Conservation (phyloP, 78 protist species). For the Diacronema lutheri region DNA sequence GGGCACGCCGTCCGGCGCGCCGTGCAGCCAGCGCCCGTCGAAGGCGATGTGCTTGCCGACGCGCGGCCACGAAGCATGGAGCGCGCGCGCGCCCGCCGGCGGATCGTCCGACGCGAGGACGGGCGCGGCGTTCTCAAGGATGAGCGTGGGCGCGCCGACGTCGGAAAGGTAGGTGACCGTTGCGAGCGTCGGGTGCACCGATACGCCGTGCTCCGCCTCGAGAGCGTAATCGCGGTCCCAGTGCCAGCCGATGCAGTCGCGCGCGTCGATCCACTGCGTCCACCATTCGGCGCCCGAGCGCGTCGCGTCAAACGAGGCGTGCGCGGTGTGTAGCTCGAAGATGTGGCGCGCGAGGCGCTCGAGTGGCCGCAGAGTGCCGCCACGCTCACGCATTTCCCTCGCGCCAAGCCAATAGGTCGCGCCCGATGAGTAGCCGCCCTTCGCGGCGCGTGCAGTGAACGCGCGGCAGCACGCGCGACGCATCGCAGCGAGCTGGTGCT, state of each 20-base stretch:
- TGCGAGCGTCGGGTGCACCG: background rate
- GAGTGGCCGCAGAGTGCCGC: background rate
- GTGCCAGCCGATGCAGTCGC: background rate
- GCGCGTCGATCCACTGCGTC: background rate
- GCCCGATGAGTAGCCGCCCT: background rate
- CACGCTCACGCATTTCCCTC: no score
- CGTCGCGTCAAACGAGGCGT: background rate
- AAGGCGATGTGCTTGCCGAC: background rate
- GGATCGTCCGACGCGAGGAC: background rate
- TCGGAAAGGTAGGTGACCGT: background rate
- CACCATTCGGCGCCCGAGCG: slow-evolving; percentile 15
- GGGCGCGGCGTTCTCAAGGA: background rate
- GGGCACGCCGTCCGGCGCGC: background rate
- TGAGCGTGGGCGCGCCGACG: background rate
- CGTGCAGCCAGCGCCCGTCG: background rate
- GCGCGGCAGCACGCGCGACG: background rate
- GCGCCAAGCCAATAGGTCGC: background rate
- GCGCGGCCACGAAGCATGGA: background rate
- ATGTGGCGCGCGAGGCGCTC: background rate
- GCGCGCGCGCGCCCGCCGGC: background rate
- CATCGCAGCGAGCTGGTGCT: background rate
- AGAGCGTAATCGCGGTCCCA: slow-evolving; percentile 26
- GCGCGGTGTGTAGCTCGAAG: background rate
- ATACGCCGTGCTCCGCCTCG: background rate
- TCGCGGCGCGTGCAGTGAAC: background rate